Evolutionary conservation across 352 stramenopile genomes (phyloP), one percentile per base, ranked within the genome.

Genomic region (Phytophthora sojae): DNA sequence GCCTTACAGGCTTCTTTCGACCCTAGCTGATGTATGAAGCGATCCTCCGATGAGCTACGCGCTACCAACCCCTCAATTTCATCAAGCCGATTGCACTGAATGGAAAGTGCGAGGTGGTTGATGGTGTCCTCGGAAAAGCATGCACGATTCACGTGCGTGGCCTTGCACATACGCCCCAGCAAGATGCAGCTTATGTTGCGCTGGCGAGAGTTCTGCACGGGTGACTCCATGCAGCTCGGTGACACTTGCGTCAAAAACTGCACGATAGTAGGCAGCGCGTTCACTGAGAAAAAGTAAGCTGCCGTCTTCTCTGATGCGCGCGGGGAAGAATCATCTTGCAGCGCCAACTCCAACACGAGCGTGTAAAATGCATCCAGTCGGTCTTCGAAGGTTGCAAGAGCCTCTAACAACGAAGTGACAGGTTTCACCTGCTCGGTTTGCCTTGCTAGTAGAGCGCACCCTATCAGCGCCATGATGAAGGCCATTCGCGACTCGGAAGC

Each of bases 111-210:
- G 6, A 95, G 66, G 29, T 95, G 86, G 42, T 81, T 83, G 30
- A 93, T 69, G 4, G 86, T 59, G 44, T 81, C 61, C 61, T 95
- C 86, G 4, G 75, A 85, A 69, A 94, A 90, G 57, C 78, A 82
- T 15, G 67, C 62, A 9, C 67, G 61, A 0, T 75, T 77, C 1
- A 92, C 73, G 1, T 71, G 50, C 0, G 74, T 52, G 4, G 82
- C 73, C 23, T 83, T 82, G 45, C 75, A 80, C 26, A 95, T 83
- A 2, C 79, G 74, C 42, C 81, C 69, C 0, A 95, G 69, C 6
- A 92, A 68, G 25, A 94, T 87, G 44, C 83, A 92, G 63, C 88
- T 95, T 39, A 94, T 86, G 64, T 83, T 92, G 30, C 85, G 84
- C 49, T 93, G 86, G 8, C 53, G 68, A 29, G 73, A 32, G 14